Evolutionary conservation across 2,329 filamentous ascomycete genomes (phyloP), one percentile per base, ranked within the genome.

Genomic region (Exophiala oligosperma): DNA sequence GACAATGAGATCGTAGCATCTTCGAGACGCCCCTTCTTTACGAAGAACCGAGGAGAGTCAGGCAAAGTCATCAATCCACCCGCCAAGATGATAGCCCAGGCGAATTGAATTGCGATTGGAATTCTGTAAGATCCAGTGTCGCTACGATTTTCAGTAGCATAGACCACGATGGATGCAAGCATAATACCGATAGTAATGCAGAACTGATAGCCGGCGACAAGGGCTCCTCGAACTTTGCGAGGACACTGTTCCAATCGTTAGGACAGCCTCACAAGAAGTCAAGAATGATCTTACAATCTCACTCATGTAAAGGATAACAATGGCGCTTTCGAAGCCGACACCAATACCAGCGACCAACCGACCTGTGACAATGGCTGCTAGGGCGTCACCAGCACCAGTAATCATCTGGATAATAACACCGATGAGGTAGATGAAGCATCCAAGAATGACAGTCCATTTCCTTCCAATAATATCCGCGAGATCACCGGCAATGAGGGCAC

Each of bases 271-370:
- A 51, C 17, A 38, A 32, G 26, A 23, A 40, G 7, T 5, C 14
- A 58, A 28, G 26, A 28, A 35, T 35, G 32, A 35, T 35, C 63
- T 61, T 24, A 74, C 73, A 71, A 92, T 90, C 76, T 92, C 90
- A 49, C 87, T 91, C 90, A 94, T 93, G 83, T 94, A 92, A 61
- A 92, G 80, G 70, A 92, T 90, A 73, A 92, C 86, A 68, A 91
- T 86, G 68, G 89, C 88, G 7, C 88, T 91, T 66, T 90, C 88
- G 71, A 91, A 91, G 70, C 89, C 90, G 68, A 92, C 88, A 80
- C 90, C 90, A 56, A 91, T 72, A 72, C 90, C 90, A 49, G 89
- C 86, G 67, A 93, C 76, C 57, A 92, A 76, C 81, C 89, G 89
- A 72, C 90, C 89, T 56, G 83, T 82, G 23, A 90, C 86, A 59